Base-by-base conservation (phyloP, 345 rosid species). In the Anastatica hierochuntica region DNA sequence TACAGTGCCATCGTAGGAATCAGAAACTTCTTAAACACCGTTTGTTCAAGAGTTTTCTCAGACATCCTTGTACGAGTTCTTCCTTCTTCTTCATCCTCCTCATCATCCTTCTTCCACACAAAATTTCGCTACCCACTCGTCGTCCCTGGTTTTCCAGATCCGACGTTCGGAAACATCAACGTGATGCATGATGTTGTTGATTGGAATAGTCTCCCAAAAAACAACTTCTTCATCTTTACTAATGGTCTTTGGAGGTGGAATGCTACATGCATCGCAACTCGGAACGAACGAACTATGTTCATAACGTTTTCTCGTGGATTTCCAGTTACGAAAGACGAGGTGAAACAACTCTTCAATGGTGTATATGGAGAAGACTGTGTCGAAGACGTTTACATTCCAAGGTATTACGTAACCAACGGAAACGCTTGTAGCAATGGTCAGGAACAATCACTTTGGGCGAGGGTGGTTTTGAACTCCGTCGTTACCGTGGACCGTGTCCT, bases 241-340 rank as follows among this genome's bases (percentile, higher is more conserved):
- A 44, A 48, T 7, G 75, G 72, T 10, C 0, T 74, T 3, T 77
- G 82, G 82, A 64, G 36, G 8, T 77, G 79, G 82, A 57, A 55
- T 23, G 46, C 77, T 27, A n/a, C 0, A 0, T 48, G 48, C 23
- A 49, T 17, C 4, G 58, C 60, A 0, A 56, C 64, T 2, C 72
- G 63, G 3, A 65, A 66, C 1, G 82, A 77, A 1, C 53, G 56
- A 11, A 77, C 77, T 0, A 50, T 77, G 77, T 74, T 77, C n/a
- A 8, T 77, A 7, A 77, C 82, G 0, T 77, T 77, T 41, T 77
- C 82, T 5, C 57, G 77, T 31, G 82, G 77, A 0, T 77, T 66
- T 60, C 75, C 79, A 0, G 77, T 77, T n/a, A 29, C 79, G 0
- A 51, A 40, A 45, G 71, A 16, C 0, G 79, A 77, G 23, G 77